Evolutionary conservation across 805 yeast genomes (phyloP).

Genomic region (Saccharomycopsis capsularis): DNA sequence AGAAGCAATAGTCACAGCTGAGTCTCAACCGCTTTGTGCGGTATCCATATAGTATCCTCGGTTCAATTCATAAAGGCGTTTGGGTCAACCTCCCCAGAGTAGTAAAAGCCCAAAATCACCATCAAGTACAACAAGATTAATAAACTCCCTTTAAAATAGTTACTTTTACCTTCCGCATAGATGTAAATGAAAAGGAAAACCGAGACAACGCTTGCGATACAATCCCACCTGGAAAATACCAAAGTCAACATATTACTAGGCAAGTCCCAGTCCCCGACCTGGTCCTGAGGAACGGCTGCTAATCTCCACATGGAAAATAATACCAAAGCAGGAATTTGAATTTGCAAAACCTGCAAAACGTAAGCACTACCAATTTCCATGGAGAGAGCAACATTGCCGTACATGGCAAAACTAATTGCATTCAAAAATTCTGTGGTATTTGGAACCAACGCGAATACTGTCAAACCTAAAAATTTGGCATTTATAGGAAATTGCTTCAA

Average conservation of each 20-base stretch:
- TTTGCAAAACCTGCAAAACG: conserved; percentile 87
- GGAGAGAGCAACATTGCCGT: conserved; percentile 92
- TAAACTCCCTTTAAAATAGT: conserved; percentile 92
- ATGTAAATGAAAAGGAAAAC: conserved; percentile 87
- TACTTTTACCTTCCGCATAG: conserved; percentile 94
- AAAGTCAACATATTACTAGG: conserved; percentile 52
- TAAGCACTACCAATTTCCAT: conserved; percentile 99
- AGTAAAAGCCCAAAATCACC: conserved; percentile 74
- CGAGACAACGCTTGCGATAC: conserved; percentile 75
- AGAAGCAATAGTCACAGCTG: too few relatives aligned
- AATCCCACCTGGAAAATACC: conserved; percentile 94
- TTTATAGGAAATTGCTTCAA: conserved; percentile 69
- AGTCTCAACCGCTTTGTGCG: too few relatives aligned
- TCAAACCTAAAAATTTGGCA: conserved; percentile 87
- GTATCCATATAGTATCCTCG: too few relatives aligned
- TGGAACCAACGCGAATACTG: conserved; percentile 93
- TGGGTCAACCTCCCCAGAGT: conserved; percentile 34
- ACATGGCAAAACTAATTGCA: conserved; percentile 93
- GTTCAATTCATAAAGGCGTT: conserved; percentile 9
- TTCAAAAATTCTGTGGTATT: conserved; percentile 95
- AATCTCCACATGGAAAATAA: conserved; percentile 57
- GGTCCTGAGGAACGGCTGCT: conserved; percentile 32
- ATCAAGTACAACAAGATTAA: conserved; percentile 71
- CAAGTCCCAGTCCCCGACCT: conserved; percentile 26
- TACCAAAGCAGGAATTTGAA: conserved; percentile 89